These are phyloP conservation scores for Alternaria infectoria DNA, from an alignment of 2,329 filamentous ascomycete genomes.

Conservation along the genomic window DNA sequence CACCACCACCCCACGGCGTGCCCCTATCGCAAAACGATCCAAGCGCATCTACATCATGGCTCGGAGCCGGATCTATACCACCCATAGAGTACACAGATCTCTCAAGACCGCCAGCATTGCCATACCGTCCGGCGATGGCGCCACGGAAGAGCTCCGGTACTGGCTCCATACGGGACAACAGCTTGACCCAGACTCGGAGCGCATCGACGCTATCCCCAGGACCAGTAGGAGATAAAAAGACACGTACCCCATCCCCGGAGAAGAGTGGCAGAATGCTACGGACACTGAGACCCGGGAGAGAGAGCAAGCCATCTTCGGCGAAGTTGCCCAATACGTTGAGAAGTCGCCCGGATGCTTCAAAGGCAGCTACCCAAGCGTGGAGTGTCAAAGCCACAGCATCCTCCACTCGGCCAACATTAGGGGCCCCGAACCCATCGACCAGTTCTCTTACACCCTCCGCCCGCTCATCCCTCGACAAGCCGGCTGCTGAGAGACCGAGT, in stretches of 20 bases:
- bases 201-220: slow-evolving; percentile 43
- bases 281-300: slow-evolving; percentile 57
- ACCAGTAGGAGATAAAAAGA: slow-evolving; percentile 50
- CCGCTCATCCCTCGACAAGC: slow-evolving; percentile 40
- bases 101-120: slow-evolving; percentile 69
- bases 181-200: slow-evolving; percentile 28
- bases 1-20: slow-evolving; percentile 29
- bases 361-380: slow-evolving; percentile 70
- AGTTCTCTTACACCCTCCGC: slow-evolving; percentile 25
- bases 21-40: slow-evolving; percentile 16
- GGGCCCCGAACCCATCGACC: slow-evolving; percentile 21
- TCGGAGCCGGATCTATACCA: slow-evolving; percentile 82
- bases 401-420: slow-evolving; percentile 23
- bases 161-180: slow-evolving; percentile 29
- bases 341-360: slow-evolving; percentile 62
- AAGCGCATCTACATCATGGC: slow-evolving; percentile 57
- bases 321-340: slow-evolving; percentile 54
- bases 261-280: slow-evolving; percentile 65
- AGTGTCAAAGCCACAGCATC: slow-evolving; percentile 38
- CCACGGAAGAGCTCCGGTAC: slow-evolving; percentile 55
- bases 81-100: slow-evolving; percentile 80
- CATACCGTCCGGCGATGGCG: slow-evolving; percentile 61
- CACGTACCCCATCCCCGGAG: slow-evolving; percentile 67
- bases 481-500: slow-evolving; percentile 27
- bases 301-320: slow-evolving; percentile 54